phyloP scores from a whole-genome alignment of 1,139 yeast species.

The Kurtzmaniella quercitrusa region DNA sequence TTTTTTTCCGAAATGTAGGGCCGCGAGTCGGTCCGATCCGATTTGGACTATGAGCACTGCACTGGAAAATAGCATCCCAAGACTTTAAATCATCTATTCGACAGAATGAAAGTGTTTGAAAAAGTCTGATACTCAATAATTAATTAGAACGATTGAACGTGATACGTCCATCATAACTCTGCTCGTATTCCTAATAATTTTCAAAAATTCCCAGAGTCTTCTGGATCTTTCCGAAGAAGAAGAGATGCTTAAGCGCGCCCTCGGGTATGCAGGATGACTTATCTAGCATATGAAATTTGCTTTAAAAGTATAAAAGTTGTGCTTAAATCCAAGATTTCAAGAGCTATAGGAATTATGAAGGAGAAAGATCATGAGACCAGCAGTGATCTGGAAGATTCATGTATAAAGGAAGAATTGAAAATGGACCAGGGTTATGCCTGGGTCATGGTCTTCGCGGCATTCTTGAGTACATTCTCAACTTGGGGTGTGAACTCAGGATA shows the following conservation, averaged over 20 bases:
- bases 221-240: too few species aligned
- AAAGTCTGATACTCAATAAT: too few species aligned
- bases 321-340: background rate
- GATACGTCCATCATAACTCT: too few species aligned
- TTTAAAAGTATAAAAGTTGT: background rate
- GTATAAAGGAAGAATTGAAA: background rate
- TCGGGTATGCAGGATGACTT: background rate
- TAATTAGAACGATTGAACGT: too few species aligned
- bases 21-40: too few species aligned
- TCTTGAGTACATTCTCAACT: slow-evolving; percentile 30
- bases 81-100: too few species aligned
- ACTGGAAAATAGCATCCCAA: too few species aligned
- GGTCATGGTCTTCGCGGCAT: slow-evolving; percentile 30
- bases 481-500: slow-evolving; percentile 46
- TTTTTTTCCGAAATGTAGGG: too few species aligned
- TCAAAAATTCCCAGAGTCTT: too few species aligned
- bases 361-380: background rate
- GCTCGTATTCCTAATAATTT: too few species aligned
- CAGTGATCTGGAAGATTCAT: background rate
- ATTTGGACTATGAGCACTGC: too few species aligned
- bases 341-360: background rate
- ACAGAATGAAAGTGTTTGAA: too few species aligned
- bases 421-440: slow-evolving; percentile 41
- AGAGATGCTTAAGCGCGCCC: background rate
- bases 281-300: background rate